Base-by-base conservation (phyloP, 805 yeast species). In the Kluyveromyces nonfermentans region DNA sequence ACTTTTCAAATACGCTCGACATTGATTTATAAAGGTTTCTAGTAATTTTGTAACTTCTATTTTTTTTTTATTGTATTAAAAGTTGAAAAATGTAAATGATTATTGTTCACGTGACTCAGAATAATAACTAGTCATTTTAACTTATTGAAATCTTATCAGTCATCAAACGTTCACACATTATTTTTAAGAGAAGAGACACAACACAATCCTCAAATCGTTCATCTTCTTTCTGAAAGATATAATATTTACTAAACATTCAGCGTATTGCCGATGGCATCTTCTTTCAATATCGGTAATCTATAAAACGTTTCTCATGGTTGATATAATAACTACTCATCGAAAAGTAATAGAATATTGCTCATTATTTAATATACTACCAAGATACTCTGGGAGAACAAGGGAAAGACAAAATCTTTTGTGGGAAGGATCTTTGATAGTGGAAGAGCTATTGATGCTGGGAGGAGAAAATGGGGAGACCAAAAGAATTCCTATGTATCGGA, bases 341-440 rank as follows among this genome's bases (percentile, higher is more conserved):
- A n/a, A 21, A 38, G 34, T 38, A 15, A 38, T 38, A 30, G 34
- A 38, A 19, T 18, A 15, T 18, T 38, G 41, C 22, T 25, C 34
- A n/a, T 35, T 56, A 17, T 51, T 49, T 39, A 56, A 56, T 33
- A 53, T 51, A 7, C 41, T 53, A 21, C 60, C 60, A 37, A 44
- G 52, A 14, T 42, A 41, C 19, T 33, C 44, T 9, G 45, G 49
- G 6, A 10, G 33, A n/a, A 42, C 44, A 18, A 43, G 49, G 49
- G 49, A 46, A 33, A 46, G 46, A 2, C 49, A 46, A 33, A 47
- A 50, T 33, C 31, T 42, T 22, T 33, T 56, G 15, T 56, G 55
- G 39, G 37, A 49, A 30, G 59, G 60, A 3, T 39, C 37, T 16
- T 46, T 53, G 30, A 41, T 50, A 12, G 46, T 56, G 9, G 54